phyloP scores from a whole-genome alignment of 2,329 filamentous ascomycete genomes.

The Pseudogymnoascus sp. region DNA sequence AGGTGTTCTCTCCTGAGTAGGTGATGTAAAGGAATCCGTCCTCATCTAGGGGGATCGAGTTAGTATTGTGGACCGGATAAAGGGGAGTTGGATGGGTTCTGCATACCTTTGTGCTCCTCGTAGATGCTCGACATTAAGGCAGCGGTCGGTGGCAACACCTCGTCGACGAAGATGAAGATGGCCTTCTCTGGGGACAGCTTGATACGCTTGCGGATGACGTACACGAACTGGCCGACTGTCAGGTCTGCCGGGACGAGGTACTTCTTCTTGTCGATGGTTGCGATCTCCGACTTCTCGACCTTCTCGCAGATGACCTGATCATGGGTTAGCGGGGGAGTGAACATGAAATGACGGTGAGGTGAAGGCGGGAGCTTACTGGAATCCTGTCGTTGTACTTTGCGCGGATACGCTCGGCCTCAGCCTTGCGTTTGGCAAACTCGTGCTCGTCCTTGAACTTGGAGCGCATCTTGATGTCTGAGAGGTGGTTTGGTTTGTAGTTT shows the following conservation, averaged over 20 bases:
- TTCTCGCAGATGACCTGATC: constrained; percentile 96
- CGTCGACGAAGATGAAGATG: constrained; percentile 99
- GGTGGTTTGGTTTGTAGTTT: constrained; percentile 14
- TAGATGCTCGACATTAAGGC: constrained; percentile 99
- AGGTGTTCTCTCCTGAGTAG: constrained; percentile 99
- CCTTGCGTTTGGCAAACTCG: constrained; percentile 99
- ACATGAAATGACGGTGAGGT: constrained; percentile 25
- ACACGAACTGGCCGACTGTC: constrained; percentile 98
- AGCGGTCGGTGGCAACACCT: constrained; percentile 91
- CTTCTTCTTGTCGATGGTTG: constrained; percentile 99
- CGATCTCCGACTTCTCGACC: constrained; percentile 98
- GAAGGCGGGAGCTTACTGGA: constrained; percentile 55
- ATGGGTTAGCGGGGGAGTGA: constrained; percentile 17
- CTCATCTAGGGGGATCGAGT: constrained; percentile 36
- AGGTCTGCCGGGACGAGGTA: constrained; percentile 96
- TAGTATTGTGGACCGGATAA: neutral
- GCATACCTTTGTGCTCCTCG: constrained; percentile 77
- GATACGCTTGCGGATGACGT: constrained; percentile 99
- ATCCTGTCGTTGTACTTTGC: constrained; percentile 98
- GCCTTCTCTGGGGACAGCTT: constrained; percentile 99
- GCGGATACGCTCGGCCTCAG: constrained; percentile 89
- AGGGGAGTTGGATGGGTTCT: neutral
- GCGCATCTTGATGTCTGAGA: constrained; percentile 59
- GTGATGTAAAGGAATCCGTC: constrained; percentile 94
- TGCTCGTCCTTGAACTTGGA: constrained; percentile 99